Percentiles rank a stretch among this genome's conserved stretches.
These are phyloP conservation scores for Carallia pectinifolia DNA, from an alignment of 345 rosid genomes.

Conservation along the genomic window DNA sequence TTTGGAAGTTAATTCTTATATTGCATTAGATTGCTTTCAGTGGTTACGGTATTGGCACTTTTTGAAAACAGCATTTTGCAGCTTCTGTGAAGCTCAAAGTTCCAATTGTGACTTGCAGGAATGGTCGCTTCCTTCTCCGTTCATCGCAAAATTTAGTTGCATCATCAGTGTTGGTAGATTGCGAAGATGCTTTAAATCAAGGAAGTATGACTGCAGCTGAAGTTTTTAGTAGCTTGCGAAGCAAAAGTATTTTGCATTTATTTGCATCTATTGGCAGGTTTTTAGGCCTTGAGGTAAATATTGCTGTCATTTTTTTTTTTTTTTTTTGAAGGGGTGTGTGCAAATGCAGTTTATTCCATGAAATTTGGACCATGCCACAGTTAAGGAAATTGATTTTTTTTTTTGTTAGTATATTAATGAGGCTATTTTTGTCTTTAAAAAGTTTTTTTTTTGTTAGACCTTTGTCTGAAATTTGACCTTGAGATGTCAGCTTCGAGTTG, in stretches of 20 bases:
- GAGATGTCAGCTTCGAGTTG: no score
- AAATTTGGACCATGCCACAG: no score
- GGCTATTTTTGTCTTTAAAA: no score
- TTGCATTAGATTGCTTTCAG: no score
- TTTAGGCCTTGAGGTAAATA: conserved; percentile 86
- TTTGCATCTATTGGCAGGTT: conserved; percentile 87
- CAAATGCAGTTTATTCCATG: no score
- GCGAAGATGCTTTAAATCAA: conserved; percentile 92
- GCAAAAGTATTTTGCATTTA: conserved; percentile 80
- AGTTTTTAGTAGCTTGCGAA: conserved; percentile 78
- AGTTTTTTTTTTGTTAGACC: no score
- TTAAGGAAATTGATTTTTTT: no score
- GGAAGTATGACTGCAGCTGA: conserved; percentile 77
- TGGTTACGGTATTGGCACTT: not conserved
- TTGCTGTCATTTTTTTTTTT: not conserved
- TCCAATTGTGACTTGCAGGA: conserved; percentile 49
- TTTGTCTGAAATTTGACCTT: no score
- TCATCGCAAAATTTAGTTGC: conserved; percentile 65
- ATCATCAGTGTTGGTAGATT: conserved; percentile 55
- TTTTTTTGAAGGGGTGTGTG: not conserved
- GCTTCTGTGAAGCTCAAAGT: conserved; percentile 11
- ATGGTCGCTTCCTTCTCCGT: conserved; percentile 80
- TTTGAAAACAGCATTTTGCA: conserved; percentile 9
- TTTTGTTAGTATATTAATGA: no score
- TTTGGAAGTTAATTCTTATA: no score